A percentile compares a stretch with the other conserved stretches of the same genome.
phyloP scores from a whole-genome alignment of 441 rosid species.

The Kokia cookei region DNA sequence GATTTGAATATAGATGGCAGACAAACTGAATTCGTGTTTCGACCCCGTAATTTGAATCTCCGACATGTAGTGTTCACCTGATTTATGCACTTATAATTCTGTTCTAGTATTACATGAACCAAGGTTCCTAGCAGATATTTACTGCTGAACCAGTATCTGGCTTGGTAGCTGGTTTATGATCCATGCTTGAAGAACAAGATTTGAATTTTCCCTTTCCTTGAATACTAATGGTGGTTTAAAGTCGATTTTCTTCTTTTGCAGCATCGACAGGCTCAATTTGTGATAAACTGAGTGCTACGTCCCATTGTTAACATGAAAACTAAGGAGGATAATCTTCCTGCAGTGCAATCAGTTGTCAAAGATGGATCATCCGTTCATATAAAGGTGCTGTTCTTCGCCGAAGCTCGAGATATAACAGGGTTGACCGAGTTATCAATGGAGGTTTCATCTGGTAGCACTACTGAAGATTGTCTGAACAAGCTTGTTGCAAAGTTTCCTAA shows the following conservation, averaged over 20 bases:
- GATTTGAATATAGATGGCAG: too few relatives aligned
- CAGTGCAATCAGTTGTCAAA: neutral
- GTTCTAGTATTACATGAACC: neutral
- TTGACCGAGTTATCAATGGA: conserved; percentile 42
- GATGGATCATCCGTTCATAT: conserved; percentile 28
- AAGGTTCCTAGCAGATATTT: neutral
- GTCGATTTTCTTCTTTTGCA: neutral
- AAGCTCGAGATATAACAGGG: conserved; percentile 77
- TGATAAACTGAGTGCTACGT: neutral
- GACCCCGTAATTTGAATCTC: neutral
- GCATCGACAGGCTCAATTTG: conserved; percentile 10
- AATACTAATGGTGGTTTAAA: neutral
- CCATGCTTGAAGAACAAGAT: neutral
- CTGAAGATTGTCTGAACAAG: conserved; percentile 59
- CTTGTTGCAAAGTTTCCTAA: conserved; percentile 54
- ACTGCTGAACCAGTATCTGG: neutral
- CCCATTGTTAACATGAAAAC: conserved; percentile 16
- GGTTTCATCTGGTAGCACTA: conserved; percentile 56
- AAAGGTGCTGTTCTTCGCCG: conserved; percentile 76
- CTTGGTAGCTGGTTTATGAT: neutral
- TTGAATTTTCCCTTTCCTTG: neutral
- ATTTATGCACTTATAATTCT: neutral
- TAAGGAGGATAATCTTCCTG: conserved; percentile 1
- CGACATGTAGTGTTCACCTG: neutral
- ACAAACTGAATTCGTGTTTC: too few relatives aligned